Conservation (phyloP, 768 basidiomycete species). For the Amanita brunnescens region DNA sequence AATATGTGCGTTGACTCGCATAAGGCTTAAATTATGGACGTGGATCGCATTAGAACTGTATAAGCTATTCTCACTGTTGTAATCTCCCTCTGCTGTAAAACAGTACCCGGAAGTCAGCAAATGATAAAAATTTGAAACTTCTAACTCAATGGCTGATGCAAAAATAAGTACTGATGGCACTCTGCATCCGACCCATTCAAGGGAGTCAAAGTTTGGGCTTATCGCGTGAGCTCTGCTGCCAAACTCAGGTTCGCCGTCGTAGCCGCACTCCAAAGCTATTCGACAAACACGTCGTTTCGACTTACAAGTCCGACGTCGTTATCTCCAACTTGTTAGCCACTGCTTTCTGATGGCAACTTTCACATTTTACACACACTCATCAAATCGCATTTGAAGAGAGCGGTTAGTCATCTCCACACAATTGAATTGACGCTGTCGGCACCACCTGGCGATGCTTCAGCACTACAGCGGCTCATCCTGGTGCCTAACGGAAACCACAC, state of each 20-base stretch:
- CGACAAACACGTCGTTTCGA: background rate
- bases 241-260: conserved; percentile 2
- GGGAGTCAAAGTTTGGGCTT: background rate
- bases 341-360: no score
- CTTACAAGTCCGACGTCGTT: background rate
- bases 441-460: background rate
- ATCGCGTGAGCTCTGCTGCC: background rate
- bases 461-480: background rate
- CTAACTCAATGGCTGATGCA: background rate
- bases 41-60: conserved; percentile 2
- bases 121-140: background rate
- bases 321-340: background rate
- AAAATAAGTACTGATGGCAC: background rate
- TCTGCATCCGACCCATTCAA: background rate
- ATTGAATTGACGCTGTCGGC: background rate
- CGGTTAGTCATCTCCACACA: background rate
- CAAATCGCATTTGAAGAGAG: background rate
- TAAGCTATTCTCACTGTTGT: background rate
- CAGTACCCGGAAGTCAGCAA: background rate
- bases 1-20: conserved; percentile 3
- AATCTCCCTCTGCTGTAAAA: background rate
- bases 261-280: background rate
- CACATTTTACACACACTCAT: background rate
- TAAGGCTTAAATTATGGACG: conserved; percentile 4
- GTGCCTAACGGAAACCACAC: background rate